Conservation (phyloP, 495 filamentous ascomycete genomes). For the Aspergillus wentii region DNA sequence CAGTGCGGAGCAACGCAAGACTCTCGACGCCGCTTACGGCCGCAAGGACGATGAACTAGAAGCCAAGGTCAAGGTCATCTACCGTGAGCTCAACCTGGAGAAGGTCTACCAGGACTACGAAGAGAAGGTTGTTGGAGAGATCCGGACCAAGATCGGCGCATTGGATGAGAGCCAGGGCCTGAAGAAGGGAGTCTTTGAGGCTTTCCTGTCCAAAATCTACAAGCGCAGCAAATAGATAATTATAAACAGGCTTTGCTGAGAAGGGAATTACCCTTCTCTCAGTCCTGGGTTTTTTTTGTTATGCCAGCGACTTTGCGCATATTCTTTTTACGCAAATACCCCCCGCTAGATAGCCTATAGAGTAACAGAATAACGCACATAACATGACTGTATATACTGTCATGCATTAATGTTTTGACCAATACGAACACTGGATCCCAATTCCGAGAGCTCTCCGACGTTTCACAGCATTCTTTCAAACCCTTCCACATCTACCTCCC, state of each 20-base stretch:
- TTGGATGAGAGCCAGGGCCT: constrained; percentile 82
- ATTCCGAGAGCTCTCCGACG: too few relatives aligned
- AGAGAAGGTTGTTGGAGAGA: constrained; percentile 70
- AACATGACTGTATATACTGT: too few relatives aligned
- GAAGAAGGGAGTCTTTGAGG: constrained; percentile 84
- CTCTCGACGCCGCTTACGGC: constrained; percentile 82
- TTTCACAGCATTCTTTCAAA: constrained; percentile 11
- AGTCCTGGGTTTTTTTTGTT: too few relatives aligned
- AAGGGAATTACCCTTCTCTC: constrained; percentile 15
- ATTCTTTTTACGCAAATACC: too few relatives aligned
- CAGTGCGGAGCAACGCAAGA: constrained; percentile 72
- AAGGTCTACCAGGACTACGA: constrained; percentile 82
- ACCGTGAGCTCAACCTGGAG: constrained; percentile 76
- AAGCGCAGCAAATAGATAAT: constrained; percentile 76
- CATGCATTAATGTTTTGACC: too few relatives aligned
- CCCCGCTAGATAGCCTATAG: too few relatives aligned
- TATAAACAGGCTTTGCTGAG: constrained; percentile 6
- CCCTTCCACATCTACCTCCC: constrained; percentile 44
- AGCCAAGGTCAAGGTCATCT: constrained; percentile 80
- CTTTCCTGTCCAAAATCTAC: constrained; percentile 93
- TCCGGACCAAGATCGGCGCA: constrained; percentile 66
- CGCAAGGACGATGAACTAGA: constrained; percentile 78
- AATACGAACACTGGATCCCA: too few relatives aligned
- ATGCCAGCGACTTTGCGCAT: too few relatives aligned
- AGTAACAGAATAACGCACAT: too few relatives aligned